Evolutionary conservation across 176 grass and related monocot species (phyloP).

Genomic region (Chrysopogon serrulatus): DNA sequence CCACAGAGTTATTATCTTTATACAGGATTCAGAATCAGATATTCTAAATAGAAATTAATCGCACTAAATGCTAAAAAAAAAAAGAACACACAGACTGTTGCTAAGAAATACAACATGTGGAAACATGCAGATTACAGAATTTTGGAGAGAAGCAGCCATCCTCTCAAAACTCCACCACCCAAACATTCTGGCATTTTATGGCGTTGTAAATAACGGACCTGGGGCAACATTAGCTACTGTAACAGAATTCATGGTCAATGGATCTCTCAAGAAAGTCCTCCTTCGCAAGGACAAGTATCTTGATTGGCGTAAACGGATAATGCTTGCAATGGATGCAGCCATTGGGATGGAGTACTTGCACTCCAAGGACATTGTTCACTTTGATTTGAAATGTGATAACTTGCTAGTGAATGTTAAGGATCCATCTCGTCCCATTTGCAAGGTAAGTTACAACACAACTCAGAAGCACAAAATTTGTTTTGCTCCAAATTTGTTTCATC

Average conservation of each 20-base stretch:
- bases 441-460: slow-evolving; percentile 37
- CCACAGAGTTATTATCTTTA: neutral
- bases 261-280: slow-evolving; percentile 86
- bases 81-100: neutral
- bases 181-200: slow-evolving; percentile 88
- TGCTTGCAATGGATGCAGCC: slow-evolving; percentile 90
- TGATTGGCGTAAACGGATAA: slow-evolving; percentile 60
- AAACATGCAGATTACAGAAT: slow-evolving; percentile 55
- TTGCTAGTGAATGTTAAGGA: slow-evolving; percentile 94
- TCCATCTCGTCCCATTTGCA: slow-evolving; percentile 80
- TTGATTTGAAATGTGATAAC: slow-evolving; percentile 99
- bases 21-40: neutral
- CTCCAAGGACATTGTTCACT: slow-evolving; percentile 85
- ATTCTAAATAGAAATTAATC: neutral
- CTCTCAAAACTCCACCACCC: slow-evolving; percentile 91
- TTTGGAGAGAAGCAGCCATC: slow-evolving; percentile 87
- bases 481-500: neutral
- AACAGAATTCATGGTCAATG: slow-evolving; percentile 90
- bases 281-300: slow-evolving; percentile 66
- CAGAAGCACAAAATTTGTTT: neutral
- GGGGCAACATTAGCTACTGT: slow-evolving; percentile 76
- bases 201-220: slow-evolving; percentile 74
- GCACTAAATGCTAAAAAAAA: neutral
- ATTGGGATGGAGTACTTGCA: slow-evolving; percentile 98
- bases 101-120: neutral